Evolutionary conservation across 75 land plant genomes (phyloP), one percentile per base, ranked within the genome.

Genomic region (Adiantum capillusveneris): DNA sequence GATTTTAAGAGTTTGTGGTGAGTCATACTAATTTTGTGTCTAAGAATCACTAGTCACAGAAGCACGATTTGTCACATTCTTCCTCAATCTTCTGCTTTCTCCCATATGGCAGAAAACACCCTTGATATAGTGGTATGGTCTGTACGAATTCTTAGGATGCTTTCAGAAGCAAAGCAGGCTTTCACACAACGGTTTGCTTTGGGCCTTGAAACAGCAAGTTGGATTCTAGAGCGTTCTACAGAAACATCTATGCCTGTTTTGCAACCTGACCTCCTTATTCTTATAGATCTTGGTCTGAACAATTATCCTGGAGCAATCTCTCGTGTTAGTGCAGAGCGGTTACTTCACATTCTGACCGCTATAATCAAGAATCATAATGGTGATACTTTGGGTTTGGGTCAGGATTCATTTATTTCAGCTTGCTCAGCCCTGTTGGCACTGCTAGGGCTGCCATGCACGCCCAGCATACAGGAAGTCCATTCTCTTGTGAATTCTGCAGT

Each of bases 1-100:
- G 75, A 51, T 84, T 52, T 65, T 94, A 43, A 66, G 91, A 71
- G 58, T 83, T 59, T 79, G 87, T 76, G 90, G 98, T 89, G 58
- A 72, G 44, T 9, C n/a, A n/a, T n/a, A n/a, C n/a, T n/a, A n/a
- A n/a, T n/a, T n/a, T n/a, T n/a, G n/a, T n/a, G n/a, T n/a, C n/a
- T n/a, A n/a, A n/a, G n/a, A n/a, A n/a, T n/a, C n/a, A n/a, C n/a
- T n/a, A n/a, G n/a, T n/a, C n/a, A n/a, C n/a, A n/a, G n/a, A n/a
- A n/a, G n/a, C n/a, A n/a, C n/a, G n/a, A n/a, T n/a, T n/a, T n/a
- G n/a, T n/a, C n/a, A n/a, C n/a, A n/a, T n/a, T n/a, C n/a, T n/a
- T n/a, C n/a, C n/a, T n/a, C n/a, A n/a, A n/a, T n/a, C n/a, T 34
- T 34, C 9, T 3, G 3, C 7, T 34, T 34, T 34, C 37, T 34